These are phyloP conservation scores for Flueggea neowawraea DNA, from an alignment of 441 rosid genomes.

Conservation along the genomic window DNA sequence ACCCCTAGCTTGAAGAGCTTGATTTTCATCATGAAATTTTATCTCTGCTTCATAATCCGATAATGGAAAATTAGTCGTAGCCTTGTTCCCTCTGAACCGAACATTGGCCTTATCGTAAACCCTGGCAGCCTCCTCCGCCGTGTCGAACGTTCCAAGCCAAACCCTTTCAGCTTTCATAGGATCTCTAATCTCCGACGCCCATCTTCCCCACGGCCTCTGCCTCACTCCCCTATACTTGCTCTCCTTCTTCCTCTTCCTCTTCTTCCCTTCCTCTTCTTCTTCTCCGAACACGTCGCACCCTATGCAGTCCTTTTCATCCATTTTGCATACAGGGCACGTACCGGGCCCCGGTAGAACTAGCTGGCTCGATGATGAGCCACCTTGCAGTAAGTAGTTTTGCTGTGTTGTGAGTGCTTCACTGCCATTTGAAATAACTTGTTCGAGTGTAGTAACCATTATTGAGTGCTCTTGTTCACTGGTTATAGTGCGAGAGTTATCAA, in stretches of 20 bases:
- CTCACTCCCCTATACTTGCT: constrained; percentile 68
- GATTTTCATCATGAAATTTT: too few species aligned
- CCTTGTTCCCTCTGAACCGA: constrained; percentile 57
- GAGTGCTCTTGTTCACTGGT: too few species aligned
- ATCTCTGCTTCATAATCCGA: constrained; percentile 10
- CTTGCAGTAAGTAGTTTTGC: too few species aligned
- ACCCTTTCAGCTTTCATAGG: constrained; percentile 49
- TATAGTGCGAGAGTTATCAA: too few species aligned
- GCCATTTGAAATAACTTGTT: too few species aligned
- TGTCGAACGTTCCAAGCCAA: constrained; percentile 77
- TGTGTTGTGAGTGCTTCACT: too few species aligned
- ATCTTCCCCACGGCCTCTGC: constrained; percentile 67
- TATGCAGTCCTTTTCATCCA: neutral
- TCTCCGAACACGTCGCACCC: neutral
- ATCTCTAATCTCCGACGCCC: constrained; percentile 78
- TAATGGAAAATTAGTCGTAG: constrained; percentile 67
- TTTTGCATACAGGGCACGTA: neutral
- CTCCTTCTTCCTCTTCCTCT: constrained; percentile 20
- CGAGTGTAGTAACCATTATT: too few species aligned
- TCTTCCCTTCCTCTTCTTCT: neutral
- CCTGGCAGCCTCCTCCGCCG: constrained; percentile 63
- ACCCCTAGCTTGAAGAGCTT: too few species aligned
- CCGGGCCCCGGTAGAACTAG: neutral
- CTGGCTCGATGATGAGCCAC: too few species aligned
- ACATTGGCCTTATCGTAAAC: constrained; percentile 72